phyloP scores from a whole-genome alignment of 208 protist species.

The Leishmania amazonensis region DNA sequence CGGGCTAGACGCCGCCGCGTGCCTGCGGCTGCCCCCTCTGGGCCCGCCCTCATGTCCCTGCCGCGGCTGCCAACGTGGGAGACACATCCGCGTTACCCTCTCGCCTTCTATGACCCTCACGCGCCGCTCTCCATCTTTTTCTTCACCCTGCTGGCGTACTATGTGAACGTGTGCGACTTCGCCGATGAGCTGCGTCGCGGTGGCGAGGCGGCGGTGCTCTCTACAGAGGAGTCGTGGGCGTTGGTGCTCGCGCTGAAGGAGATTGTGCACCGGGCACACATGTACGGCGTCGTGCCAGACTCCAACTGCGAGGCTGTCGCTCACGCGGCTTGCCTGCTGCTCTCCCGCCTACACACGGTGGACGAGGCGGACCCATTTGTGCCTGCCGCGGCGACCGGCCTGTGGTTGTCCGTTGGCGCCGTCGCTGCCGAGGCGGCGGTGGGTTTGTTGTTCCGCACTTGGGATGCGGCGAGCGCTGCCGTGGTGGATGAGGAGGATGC shows the following conservation, averaged over 20 bases:
- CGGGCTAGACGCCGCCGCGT: conserved; percentile 1
- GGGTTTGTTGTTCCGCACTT: conserved; percentile 18
- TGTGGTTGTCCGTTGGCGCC: conserved; percentile 62
- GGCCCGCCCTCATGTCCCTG: neutral
- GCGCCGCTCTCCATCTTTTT: conserved; percentile 76
- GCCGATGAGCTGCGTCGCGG: conserved; percentile 48
- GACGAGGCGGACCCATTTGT: conserved; percentile 70
- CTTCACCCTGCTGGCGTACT: conserved; percentile 76
- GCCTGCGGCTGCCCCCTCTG: conserved; percentile 1
- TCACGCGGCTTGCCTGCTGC: conserved; percentile 58
- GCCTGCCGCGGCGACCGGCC: conserved; percentile 23
- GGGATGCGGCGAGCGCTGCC: conserved; percentile 32
- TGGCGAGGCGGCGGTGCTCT: conserved; percentile 35
- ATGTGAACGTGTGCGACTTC: conserved; percentile 76
- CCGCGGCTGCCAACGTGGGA: conserved; percentile 31
- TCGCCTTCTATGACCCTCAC: conserved; percentile 67
- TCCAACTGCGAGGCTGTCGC: conserved; percentile 75
- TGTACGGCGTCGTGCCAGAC: conserved; percentile 71
- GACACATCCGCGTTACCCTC: conserved; percentile 25
- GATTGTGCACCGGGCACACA: conserved; percentile 69
- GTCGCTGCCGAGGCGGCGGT: conserved; percentile 24
- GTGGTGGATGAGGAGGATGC: conserved; percentile 31
- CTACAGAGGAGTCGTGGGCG: conserved; percentile 42
- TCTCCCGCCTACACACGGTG: conserved; percentile 69
- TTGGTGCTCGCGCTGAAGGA: conserved; percentile 80